phyloP scores from a whole-genome alignment of 345 rosid species.

The Sapria himalayana region DNA sequence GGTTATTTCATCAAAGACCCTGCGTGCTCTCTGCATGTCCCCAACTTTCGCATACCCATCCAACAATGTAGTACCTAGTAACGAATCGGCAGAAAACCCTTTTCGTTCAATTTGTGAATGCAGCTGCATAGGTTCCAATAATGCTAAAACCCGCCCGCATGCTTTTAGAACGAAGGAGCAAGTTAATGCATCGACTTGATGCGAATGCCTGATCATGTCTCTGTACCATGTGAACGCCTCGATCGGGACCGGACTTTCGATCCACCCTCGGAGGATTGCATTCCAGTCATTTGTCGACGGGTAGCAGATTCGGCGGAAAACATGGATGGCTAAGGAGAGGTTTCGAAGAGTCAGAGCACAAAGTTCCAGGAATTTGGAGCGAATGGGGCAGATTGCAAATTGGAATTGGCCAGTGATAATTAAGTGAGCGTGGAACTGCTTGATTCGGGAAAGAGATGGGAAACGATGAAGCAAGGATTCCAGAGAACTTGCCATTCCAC shows the following conservation, averaged over 20 bases:
- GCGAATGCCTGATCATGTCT: constrained; percentile 20
- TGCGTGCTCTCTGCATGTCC: constrained; percentile 22
- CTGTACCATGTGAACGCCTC: constrained; percentile 39
- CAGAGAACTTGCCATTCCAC: constrained; percentile 18
- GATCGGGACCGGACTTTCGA: constrained; percentile 27
- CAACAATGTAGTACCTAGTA: constrained; percentile 55
- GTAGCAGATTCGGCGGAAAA: constrained; percentile 23
- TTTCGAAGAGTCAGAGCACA: constrained; percentile 36
- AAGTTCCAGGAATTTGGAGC: constrained; percentile 60
- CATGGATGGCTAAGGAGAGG: constrained; percentile 31
- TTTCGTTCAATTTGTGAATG: constrained; percentile 30
- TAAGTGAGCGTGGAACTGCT: constrained; percentile 54
- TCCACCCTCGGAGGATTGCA: constrained; percentile 65
- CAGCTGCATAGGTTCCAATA: constrained; percentile 27
- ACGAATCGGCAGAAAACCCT: constrained; percentile 46
- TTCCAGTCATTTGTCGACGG: constrained; percentile 77
- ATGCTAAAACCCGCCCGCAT: constrained; percentile 42
- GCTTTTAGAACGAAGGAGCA: constrained; percentile 69
- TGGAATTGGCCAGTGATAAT: constrained; percentile 30
- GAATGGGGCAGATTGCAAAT: constrained; percentile 19
- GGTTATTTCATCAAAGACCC: constrained; percentile 58
- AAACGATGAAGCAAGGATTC: constrained; percentile 25
- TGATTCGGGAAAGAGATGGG: constrained; percentile 24
- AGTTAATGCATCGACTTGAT: constrained; percentile 50
- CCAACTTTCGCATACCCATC: constrained; percentile 54